These are phyloP conservation scores for Candida pseudofarinosa DNA, from an alignment of 805 yeast species.

Conservation along the genomic window DNA sequence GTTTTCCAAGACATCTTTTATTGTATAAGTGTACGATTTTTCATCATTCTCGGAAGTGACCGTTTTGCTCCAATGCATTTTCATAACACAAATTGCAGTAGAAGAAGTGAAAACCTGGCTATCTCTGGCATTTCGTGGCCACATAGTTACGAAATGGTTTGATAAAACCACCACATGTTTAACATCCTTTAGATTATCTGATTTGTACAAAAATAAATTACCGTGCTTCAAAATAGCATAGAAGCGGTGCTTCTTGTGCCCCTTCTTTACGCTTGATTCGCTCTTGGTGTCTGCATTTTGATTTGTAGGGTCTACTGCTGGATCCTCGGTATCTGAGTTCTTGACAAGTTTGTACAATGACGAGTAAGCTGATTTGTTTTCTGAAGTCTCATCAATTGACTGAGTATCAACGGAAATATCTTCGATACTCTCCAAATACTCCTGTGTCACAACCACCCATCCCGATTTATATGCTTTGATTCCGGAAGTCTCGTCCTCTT, in stretches of 20 bases:
- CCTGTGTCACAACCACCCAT: constrained; percentile 82
- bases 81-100: constrained; percentile 72
- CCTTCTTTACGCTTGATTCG: constrained; percentile 11
- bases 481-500: constrained; percentile 57
- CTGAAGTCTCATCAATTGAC: constrained; percentile 36
- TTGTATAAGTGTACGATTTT: constrained; percentile 17
- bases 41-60: constrained; percentile 8
- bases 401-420: constrained; percentile 47
- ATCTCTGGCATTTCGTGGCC: constrained; percentile 80
- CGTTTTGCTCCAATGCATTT: constrained; percentile 33
- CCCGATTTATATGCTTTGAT: constrained; percentile 64
- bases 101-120: constrained; percentile 77
- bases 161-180: constrained; percentile 76
- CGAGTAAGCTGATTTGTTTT: constrained; percentile 54
- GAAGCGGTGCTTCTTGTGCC: constrained; percentile 52
- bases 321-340: constrained; percentile 8
- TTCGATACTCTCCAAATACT: constrained; percentile 46
- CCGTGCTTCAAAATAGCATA: constrained; percentile 81
- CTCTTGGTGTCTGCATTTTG: constrained; percentile 5
- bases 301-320: constrained; percentile 5
- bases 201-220: constrained; percentile 78
- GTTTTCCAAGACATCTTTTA: constrained; percentile 21
- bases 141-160: constrained; percentile 65
- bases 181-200: constrained; percentile 59
- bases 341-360: constrained; percentile 57